Percentiles rank a stretch among this genome's conserved stretches.
Conservation (phyloP, 805 yeast species). For the Pichia nakasei region DNA sequence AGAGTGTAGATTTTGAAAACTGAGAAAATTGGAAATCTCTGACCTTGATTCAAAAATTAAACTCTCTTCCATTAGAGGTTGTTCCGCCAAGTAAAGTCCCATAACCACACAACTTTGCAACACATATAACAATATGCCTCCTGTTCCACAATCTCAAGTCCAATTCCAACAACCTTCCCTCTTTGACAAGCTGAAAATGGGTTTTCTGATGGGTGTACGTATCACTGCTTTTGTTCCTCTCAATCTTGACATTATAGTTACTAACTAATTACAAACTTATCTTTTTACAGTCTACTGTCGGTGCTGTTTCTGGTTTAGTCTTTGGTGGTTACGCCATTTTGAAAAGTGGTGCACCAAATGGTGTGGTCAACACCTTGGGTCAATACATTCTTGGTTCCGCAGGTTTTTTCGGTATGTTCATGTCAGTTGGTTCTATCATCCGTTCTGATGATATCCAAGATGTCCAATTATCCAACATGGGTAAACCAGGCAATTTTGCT, state of each 20-base stretch:
- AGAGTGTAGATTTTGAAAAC: too few species aligned
- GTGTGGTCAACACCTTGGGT: constrained; percentile 92
- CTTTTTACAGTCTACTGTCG: constrained; percentile 49
- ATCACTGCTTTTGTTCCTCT: not conserved
- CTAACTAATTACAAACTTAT: too few species aligned
- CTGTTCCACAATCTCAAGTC: constrained; percentile 61
- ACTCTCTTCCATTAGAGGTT: too few species aligned
- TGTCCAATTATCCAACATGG: constrained; percentile 15
- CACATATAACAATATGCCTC: constrained; percentile 36
- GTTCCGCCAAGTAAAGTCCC: constrained; percentile 1
- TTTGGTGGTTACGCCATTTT: constrained; percentile 90
- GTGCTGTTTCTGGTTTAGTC: constrained; percentile 89
- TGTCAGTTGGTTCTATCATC: constrained; percentile 92
- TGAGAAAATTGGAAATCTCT: too few species aligned
- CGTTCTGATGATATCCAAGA: constrained; percentile 53
- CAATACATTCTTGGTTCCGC: constrained; percentile 96
- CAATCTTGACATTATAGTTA: too few species aligned
- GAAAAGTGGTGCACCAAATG: constrained; percentile 96
- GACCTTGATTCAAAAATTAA: too few species aligned
- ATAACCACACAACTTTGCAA: not conserved
- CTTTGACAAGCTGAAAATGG: constrained; percentile 97
- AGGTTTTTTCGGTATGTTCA: constrained; percentile 91
- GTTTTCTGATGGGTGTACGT: constrained; percentile 86
- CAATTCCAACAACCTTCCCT: constrained; percentile 66
- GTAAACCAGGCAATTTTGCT: constrained; percentile 25